These are phyloP conservation scores for Fragilaria radians DNA, from an alignment of 108 stramenopile genomes.

Conservation along the genomic window DNA sequence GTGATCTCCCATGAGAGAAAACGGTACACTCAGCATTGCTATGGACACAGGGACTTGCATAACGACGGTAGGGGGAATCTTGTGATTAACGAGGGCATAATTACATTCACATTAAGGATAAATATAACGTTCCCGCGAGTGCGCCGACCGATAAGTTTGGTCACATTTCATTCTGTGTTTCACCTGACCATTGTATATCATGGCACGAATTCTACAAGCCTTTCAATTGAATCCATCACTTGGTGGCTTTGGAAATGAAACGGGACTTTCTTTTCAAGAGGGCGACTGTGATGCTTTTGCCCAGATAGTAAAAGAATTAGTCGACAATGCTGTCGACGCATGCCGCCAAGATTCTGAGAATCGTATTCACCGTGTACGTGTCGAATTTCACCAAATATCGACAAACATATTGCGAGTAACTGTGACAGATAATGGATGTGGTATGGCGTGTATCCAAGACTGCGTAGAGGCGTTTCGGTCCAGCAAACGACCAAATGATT, in stretches of 20 bases:
- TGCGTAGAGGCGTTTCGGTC: slow-evolving; percentile 74
- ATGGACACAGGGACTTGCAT: no score
- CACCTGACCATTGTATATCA: no score
- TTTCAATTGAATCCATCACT: slow-evolving; percentile 73
- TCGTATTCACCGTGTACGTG: slow-evolving; percentile 29
- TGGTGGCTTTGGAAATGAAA: slow-evolving; percentile 80
- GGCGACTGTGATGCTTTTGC: slow-evolving; percentile 53
- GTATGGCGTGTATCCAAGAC: slow-evolving; percentile 72
- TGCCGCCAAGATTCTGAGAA: slow-evolving; percentile 24
- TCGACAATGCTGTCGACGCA: slow-evolving; percentile 87
- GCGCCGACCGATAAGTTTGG: no score
- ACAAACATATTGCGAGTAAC: slow-evolving; percentile 45
- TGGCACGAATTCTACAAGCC: slow-evolving; percentile 62
- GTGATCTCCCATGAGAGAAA: no score
- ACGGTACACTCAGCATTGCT: no score
- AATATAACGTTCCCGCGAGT: no score
- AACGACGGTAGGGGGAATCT: no score
- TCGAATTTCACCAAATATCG: slow-evolving; percentile 24
- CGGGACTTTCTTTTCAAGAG: neutral
- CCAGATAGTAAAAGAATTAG: slow-evolving; percentile 86
- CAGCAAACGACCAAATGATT: slow-evolving; percentile 32
- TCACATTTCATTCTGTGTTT: no score
- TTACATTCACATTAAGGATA: no score
- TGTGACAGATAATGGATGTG: slow-evolving; percentile 78
- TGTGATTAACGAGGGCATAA: no score